Evolutionary conservation across 2,329 filamentous ascomycete species (phyloP).

Genomic region (Nothomitra cinnamomea): DNA sequence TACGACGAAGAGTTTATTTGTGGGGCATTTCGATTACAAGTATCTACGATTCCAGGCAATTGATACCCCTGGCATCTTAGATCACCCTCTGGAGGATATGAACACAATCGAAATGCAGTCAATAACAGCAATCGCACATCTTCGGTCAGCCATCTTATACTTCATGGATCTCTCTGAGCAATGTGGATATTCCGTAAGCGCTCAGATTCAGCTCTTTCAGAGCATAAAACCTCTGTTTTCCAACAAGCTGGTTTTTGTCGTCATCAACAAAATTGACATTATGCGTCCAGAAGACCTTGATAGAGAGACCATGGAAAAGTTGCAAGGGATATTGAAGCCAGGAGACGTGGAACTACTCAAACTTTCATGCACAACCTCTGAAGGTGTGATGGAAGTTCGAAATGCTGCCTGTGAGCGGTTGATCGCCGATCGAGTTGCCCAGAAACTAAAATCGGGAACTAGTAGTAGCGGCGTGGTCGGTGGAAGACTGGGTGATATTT

Average conservation of each 20-base stretch:
- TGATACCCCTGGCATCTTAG: slow-evolving; percentile 94
- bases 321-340: slow-evolving; percentile 66
- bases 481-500: slow-evolving; percentile 72
- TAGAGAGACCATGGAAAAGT: slow-evolving; percentile 54
- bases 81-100: slow-evolving; percentile 97
- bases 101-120: slow-evolving; percentile 99
- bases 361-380: slow-evolving; percentile 84
- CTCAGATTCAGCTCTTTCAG: slow-evolving; percentile 88
- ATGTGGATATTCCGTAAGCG: slow-evolving; percentile 83
- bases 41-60: slow-evolving; percentile 83
- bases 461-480: slow-evolving; percentile 58
- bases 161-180: slow-evolving; percentile 97
- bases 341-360: slow-evolving; percentile 87
- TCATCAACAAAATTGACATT: slow-evolving; percentile 97
- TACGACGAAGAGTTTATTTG: slow-evolving; percentile 93
- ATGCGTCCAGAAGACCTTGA: slow-evolving; percentile 76
- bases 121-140: slow-evolving; percentile 92
- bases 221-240: slow-evolving; percentile 94
- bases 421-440: slow-evolving; percentile 79
- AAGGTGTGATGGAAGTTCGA: slow-evolving; percentile 88
- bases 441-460: slow-evolving; percentile 84
- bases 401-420: slow-evolving; percentile 87
- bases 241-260: slow-evolving; percentile 92
- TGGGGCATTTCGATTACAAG: slow-evolving; percentile 96
- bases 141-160: slow-evolving; percentile 87